Percentiles rank a stretch among this genome's conserved stretches.
Conservation (phyloP, 2,329 filamentous ascomycete species). For the Penicillium sp. region DNA sequence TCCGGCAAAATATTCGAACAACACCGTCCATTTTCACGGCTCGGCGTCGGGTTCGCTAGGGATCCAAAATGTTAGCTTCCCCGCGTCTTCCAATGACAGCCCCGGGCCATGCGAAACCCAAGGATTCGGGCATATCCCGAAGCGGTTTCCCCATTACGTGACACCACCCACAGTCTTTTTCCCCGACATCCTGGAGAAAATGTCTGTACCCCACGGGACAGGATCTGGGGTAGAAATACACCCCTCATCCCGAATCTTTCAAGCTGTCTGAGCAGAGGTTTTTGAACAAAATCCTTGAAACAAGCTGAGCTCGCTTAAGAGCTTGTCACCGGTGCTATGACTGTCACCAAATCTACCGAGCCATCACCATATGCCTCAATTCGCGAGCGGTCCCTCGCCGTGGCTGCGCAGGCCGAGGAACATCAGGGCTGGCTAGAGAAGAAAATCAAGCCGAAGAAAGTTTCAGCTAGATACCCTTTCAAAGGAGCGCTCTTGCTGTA, state of each 20-base stretch:
- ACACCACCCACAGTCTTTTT: not conserved
- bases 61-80: not conserved
- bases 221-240: constrained; percentile 23
- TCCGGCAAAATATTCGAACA: not conserved
- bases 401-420: constrained; percentile 24
- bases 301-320: not conserved
- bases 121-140: not conserved
- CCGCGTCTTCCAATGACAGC: not conserved
- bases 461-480: constrained; percentile 41
- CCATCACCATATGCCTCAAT: constrained; percentile 19
- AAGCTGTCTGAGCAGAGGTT: not conserved
- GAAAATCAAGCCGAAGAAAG: constrained; percentile 39
- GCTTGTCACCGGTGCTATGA: constrained; percentile 2
- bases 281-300: not conserved
- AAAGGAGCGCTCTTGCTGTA: constrained; percentile 39
- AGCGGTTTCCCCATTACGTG: not conserved
- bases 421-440: constrained; percentile 37
- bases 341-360: not conserved
- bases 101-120: not conserved
- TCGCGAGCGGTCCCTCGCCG: constrained; percentile 23
- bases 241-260: not conserved
- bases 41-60: not conserved
- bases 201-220: constrained; percentile 14
- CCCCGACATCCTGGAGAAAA: constrained; percentile 15
- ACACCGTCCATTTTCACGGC: not conserved